These are phyloP conservation scores for Colletotrichum coccodes DNA, from an alignment of 2,329 filamentous ascomycete species.

Conservation along the genomic window DNA sequence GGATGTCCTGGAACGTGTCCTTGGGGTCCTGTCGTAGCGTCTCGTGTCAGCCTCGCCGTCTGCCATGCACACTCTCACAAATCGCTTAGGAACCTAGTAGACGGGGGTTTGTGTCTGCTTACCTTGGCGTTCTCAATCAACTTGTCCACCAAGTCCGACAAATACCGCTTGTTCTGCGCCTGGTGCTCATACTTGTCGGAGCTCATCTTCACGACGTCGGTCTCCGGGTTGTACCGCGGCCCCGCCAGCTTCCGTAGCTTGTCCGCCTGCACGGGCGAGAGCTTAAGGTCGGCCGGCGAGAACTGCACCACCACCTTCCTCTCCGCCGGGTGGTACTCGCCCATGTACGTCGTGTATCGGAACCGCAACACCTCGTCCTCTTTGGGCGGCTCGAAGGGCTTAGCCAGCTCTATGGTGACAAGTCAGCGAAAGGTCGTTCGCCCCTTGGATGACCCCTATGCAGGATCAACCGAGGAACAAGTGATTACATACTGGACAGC, in stretches of 20 bases:
- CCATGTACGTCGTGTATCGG: conserved; percentile 97
- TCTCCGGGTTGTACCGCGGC: conserved; percentile 86
- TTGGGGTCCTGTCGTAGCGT: conserved; percentile 65
- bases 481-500: conserved; percentile 75
- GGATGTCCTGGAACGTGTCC: conserved; percentile 89
- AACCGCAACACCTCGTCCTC: conserved; percentile 82
- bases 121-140: conserved; percentile 81
- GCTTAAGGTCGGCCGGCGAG: conserved; percentile 75
- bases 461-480: not conserved
- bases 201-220: conserved; percentile 85
- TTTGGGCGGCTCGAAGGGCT: conserved; percentile 80
- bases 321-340: conserved; percentile 89
- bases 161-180: conserved; percentile 96
- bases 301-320: conserved; percentile 97
- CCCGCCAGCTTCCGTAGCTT: conserved; percentile 93
- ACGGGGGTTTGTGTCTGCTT: conserved; percentile 33
- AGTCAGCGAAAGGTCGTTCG: conserved; percentile 28
- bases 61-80: not conserved
- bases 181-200: conserved; percentile 89
- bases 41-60: conserved; percentile 3
- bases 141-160: conserved; percentile 80
- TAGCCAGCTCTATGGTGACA: conserved; percentile 74
- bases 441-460: not conserved
- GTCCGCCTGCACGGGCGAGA: conserved; percentile 73
- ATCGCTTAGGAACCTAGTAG: not conserved